Percentiles rank a stretch among this genome's conserved stretches.
These are phyloP conservation scores for Leucogyrophana mollusca DNA, from an alignment of 768 basidiomycete species.

Conservation along the genomic window DNA sequence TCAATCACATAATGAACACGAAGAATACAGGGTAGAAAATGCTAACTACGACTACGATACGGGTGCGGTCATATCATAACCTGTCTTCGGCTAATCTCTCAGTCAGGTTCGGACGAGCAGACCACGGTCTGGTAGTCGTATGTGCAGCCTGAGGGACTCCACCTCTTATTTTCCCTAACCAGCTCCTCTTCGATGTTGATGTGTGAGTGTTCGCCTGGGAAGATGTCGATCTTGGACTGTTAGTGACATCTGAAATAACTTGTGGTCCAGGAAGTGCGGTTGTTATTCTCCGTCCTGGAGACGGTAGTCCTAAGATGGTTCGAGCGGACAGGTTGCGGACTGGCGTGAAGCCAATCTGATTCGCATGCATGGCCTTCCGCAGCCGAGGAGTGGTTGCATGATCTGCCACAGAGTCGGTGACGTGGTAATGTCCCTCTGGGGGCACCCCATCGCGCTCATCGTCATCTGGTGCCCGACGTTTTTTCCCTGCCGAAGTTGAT, in stretches of 20 bases:
- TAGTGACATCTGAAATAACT: slow-evolving; percentile 60
- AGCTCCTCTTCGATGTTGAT: slow-evolving; percentile 55
- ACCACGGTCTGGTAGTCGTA: too few relatives aligned
- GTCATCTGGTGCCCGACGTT: slow-evolving; percentile 76
- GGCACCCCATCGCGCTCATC: slow-evolving; percentile 64
- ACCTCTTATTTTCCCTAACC: slow-evolving; percentile 71
- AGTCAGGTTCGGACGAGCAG: slow-evolving; percentile 17
- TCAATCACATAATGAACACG: too few relatives aligned
- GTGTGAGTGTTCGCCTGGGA: slow-evolving; percentile 17
- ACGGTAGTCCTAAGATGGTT: slow-evolving; percentile 28
- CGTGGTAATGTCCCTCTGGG: slow-evolving; percentile 59
- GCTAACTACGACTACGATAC: too few relatives aligned
- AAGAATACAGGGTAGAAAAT: too few relatives aligned
- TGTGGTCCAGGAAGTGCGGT: slow-evolving; percentile 35
- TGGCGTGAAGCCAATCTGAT: slow-evolving; percentile 74
- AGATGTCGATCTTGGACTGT: slow-evolving; percentile 48
- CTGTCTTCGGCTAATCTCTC: too few relatives aligned
- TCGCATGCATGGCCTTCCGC: slow-evolving; percentile 53
- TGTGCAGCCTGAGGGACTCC: slow-evolving; percentile 19
- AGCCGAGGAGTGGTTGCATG: slow-evolving; percentile 56
- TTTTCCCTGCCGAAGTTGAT: slow-evolving; percentile 53
- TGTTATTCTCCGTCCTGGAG: slow-evolving; percentile 49
- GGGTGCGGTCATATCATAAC: too few relatives aligned
- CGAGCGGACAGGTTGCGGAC: slow-evolving; percentile 50
- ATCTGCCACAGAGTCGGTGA: slow-evolving; percentile 32